Evolutionary conservation across 148 eudicot species (phyloP), one percentile per base, ranked within the genome.

Genomic region (Silene conica): DNA sequence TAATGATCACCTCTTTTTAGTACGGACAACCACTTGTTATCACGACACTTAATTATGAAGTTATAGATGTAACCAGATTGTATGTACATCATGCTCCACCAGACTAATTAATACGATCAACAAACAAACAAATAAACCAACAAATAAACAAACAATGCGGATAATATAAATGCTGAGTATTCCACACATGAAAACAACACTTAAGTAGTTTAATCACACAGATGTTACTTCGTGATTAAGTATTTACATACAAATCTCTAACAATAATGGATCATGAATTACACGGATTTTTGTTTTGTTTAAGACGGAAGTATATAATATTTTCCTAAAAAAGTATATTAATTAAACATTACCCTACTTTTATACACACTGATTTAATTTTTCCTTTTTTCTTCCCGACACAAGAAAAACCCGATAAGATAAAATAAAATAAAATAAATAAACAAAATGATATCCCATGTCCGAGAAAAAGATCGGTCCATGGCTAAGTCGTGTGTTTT

Each of bases 401-500:
- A 19, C 21, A 8, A 58, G 50, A 45, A 67, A 58, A 58, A 72
- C 0, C 3, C 22, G 25, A 25, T 6, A 8, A 20, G 25, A 25
- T 6, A 8, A 20, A 61, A 77, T 50, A 18, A 55, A 63, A 71
- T 26, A 34, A 70, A 77, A 10, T 6, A 76, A 70, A 74, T 19
- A 61, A 74, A 60, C 77, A 77, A 70, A 79, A 79, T 74, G 13
- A 79, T 71, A 74, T 63, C 19, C 63, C 59, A 11, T 43, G 78
- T 25, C 74, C 71, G 82, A 70, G 71, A 79, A 79, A 79, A 74
- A 79, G 75, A 43, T 74, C 78, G 74, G 82, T 64, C 75, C 74
- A 63, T 26, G 73, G 73, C 66, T n/a, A 26, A 26, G 22, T 59
- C 67, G 55, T 55, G 66, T 74, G 70, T 70, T 54, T 8, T 19